Base-by-base conservation (phyloP, 805 yeast genomes). In the Pichia scutulata region DNA sequence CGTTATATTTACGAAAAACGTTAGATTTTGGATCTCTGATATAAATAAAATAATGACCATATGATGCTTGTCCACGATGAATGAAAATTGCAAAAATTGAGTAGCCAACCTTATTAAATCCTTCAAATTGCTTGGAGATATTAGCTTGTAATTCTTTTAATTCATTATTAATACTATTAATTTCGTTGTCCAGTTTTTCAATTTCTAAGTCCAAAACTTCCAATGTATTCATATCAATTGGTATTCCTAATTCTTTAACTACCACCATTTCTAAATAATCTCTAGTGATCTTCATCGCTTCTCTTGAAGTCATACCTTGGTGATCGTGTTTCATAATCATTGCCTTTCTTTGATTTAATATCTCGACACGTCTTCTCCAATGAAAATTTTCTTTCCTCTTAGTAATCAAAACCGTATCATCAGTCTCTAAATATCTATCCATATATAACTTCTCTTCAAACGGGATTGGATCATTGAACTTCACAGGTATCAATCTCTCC, bases 11-110 rank as follows among this genome's bases (percentile, higher is more conserved):
- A 54, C 97, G 74, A 78, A 81, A 93, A 21, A 86, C 69, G 26
- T 78, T 75, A 19, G 75, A 73, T 54, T 75, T 75, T 3, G 81
- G 78, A 66, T 93, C 98, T 52, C 78, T 80, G 54, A 93, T 90
- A 63, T 92, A 93, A 18, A 92, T 79, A 97, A 98, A 93, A 66
- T 93, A 93, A 67, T 93, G 99, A 2, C 99, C 99, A 62, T 87
- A 92, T 47, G 89, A 82, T 0, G 97, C 98, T 60, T 89, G 95
- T 7, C 99, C 99, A 46, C 97, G 73, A 65, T 93, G 99, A 44
- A 93, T 89, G 62, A 93, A 93, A 7, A 92, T 82, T 0, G 98
- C 95, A 70, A 90, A 92, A 13, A 93, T 74, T 0, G 86, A 75
- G 66, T 92, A 93, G 0, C 90, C 95, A 26, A 83, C 75, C 45